These are phyloP conservation scores for Boletus sp. DNA, from an alignment of 1,284 basidiomycete species.

Conservation along the genomic window DNA sequence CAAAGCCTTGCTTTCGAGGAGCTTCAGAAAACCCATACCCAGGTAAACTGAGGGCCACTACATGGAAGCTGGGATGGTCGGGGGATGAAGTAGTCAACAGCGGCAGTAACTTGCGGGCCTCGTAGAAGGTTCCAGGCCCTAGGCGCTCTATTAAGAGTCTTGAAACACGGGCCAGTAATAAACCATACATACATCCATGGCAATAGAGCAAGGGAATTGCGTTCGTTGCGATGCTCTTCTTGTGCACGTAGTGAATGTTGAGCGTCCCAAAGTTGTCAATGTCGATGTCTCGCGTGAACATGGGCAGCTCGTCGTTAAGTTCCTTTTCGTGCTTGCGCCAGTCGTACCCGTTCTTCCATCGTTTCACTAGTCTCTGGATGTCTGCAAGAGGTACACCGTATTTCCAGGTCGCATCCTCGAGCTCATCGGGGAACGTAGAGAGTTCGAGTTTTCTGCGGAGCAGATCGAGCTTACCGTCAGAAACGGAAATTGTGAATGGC, in stretches of 20 bases:
- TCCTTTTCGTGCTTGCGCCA: constrained; percentile 42
- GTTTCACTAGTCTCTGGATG: constrained; percentile 37
- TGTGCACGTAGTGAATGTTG: constrained; percentile 46
- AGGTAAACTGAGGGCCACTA: constrained; percentile 54
- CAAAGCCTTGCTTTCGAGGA: constrained; percentile 39
- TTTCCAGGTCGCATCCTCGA: constrained; percentile 38
- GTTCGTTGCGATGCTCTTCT: constrained; percentile 33
- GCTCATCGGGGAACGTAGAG: constrained; percentile 42
- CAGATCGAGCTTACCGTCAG: constrained; percentile 31
- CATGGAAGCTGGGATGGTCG: constrained; percentile 56
- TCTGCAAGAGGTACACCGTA: constrained; percentile 43
- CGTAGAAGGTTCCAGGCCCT: constrained; percentile 64
- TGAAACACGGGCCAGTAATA: too few relatives aligned
- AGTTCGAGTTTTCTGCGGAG: constrained; percentile 38
- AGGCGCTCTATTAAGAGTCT: not conserved
- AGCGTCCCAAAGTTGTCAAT: constrained; percentile 38
- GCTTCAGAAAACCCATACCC: constrained; percentile 56
- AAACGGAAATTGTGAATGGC: constrained; percentile 32
- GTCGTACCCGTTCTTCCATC: constrained; percentile 43
- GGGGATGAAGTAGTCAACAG: constrained; percentile 41
- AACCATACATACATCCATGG: constrained; percentile 42
- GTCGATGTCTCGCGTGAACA: constrained; percentile 43
- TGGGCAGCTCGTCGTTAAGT: constrained; percentile 42
- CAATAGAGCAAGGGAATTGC: constrained; percentile 50
- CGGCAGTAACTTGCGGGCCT: constrained; percentile 54